Evolutionary conservation across 1,139 yeast species (phyloP), one percentile per base, ranked within the genome.

Genomic region (Debaryomyces subglobosus): DNA sequence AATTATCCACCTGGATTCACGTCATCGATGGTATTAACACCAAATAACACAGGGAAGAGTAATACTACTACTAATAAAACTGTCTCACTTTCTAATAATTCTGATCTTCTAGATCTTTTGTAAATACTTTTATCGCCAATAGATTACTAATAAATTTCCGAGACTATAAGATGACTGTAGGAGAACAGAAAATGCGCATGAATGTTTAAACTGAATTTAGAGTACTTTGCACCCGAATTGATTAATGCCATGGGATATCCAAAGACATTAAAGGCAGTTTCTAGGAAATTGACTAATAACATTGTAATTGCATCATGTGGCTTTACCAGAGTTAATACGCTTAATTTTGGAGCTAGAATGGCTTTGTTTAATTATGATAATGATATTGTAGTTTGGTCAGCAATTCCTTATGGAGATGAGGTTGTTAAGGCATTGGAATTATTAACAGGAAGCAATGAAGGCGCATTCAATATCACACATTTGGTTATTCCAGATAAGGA

Each of bases 261-360:
- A 20, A 49, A 54, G 15, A 69, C 71, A n/a, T 56, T 75, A 35
- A 66, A 69, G 49, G 68, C 69, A 1, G 71, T 71, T 21, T 67
- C 79, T 23, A 70, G 84, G 51, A 65, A 70, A 37, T 63, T 84
- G 37, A 66, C 82, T 4, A 74, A 76, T 2, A 65, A 72, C 45
- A 66, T 82, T 7, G 78, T 74, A 35, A 71, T 79, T 40, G 78
- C 84, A 18, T 78, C 86, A 4, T 64, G 76, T 9, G 69, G 77
- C 1, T 82, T 82, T 67, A 64, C 70, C 9, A 60, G 79, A 46
- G 57, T 64, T 9, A 64, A 69, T 48, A 63, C 60, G 40, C 52
- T 83, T 47, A 75, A 79, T 48, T 77, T 85, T 53, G 92, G 91
- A 23, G 85, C 80, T 15, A 70, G 90, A 50, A 77, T 82, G 80